phyloP scores from a whole-genome alignment of 768 basidiomycete species.

The Termitomyces sp. region DNA sequence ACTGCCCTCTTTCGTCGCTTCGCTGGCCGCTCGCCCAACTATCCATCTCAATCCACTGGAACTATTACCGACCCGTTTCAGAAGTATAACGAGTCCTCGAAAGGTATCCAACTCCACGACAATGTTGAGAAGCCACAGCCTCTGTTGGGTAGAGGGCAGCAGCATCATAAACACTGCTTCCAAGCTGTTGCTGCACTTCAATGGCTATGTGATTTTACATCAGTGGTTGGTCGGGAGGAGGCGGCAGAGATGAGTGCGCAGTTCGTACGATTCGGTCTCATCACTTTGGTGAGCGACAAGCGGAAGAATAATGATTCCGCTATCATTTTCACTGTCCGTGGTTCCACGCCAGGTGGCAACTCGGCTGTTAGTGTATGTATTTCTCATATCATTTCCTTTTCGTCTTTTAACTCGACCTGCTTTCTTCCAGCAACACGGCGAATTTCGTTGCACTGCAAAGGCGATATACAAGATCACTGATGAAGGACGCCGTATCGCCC shows the following conservation, averaged over 20 bases:
- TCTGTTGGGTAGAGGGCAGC: constrained; percentile 39
- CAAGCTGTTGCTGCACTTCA: constrained; percentile 83
- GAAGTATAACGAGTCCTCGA: constrained; percentile 75
- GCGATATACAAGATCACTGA: constrained; percentile 94
- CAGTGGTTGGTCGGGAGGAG: constrained; percentile 92
- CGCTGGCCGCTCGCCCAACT: constrained; percentile 82
- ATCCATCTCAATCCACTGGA: constrained; percentile 38
- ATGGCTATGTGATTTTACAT: constrained; percentile 97
- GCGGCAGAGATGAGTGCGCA: constrained; percentile 97
- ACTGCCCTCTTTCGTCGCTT: constrained; percentile 96
- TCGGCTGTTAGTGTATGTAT: constrained; percentile 63
- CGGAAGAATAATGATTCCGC: constrained; percentile 88
- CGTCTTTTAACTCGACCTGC: constrained; percentile 8
- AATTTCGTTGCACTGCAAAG: constrained; percentile 94
- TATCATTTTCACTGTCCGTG: constrained; percentile 89
- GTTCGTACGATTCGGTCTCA: constrained; percentile 92
- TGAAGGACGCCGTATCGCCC: constrained; percentile 79
- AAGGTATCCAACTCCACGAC: constrained; percentile 67
- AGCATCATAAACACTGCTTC: constrained; percentile 69
- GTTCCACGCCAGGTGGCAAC: constrained; percentile 67
- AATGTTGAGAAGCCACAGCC: constrained; percentile 61
- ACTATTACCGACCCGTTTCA: constrained; percentile 55
- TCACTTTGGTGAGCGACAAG: constrained; percentile 85
- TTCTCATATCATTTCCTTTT: constrained; percentile 1
- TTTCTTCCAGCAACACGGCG: constrained; percentile 71